These are phyloP conservation scores for Crassisporium funariophilum DNA, from an alignment of 768 basidiomycete species.

Conservation along the genomic window DNA sequence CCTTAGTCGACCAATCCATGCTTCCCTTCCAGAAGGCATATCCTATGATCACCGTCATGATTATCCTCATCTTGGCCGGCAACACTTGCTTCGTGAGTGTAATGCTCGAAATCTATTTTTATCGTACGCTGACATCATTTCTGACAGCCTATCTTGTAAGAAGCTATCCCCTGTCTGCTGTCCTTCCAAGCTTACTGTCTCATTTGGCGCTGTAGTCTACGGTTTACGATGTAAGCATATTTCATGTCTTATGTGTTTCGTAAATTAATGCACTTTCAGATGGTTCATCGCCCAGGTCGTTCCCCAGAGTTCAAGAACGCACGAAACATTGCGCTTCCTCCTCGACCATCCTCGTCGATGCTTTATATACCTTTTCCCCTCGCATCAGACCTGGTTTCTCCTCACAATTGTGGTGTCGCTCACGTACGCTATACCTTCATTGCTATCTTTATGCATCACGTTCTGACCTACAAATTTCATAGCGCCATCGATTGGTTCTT, in stretches of 20 bases:
- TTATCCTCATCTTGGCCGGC: slow-evolving; percentile 82
- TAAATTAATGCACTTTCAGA: slow-evolving; percentile 40
- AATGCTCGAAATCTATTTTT: not conserved
- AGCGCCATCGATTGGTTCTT: slow-evolving; percentile 87
- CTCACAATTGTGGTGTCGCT: slow-evolving; percentile 65
- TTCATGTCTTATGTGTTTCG: not conserved
- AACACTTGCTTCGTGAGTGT: slow-evolving; percentile 90
- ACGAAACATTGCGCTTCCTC: slow-evolving; percentile 87
- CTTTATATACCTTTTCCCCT: slow-evolving; percentile 88
- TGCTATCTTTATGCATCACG: not conserved
- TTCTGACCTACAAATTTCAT: not conserved
- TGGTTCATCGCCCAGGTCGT: slow-evolving; percentile 72
- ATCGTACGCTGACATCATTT: slow-evolving; percentile 6
- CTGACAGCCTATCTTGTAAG: slow-evolving; percentile 82
- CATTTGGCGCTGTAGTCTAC: slow-evolving; percentile 56
- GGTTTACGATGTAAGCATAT: slow-evolving; percentile 75
- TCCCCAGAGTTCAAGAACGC: slow-evolving; percentile 55
- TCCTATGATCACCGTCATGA: slow-evolving; percentile 72
- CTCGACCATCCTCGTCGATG: slow-evolving; percentile 94
- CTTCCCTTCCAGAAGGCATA: slow-evolving; percentile 88
- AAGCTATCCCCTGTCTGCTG: slow-evolving; percentile 12
- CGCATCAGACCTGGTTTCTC: slow-evolving; percentile 94
- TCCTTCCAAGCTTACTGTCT: not conserved
- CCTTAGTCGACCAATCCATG: slow-evolving; percentile 89
- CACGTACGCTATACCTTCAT: slow-evolving; percentile 66